Base-by-base conservation (phyloP, 2,329 filamentous ascomycete genomes). In the Leptographium flavum region DNA sequence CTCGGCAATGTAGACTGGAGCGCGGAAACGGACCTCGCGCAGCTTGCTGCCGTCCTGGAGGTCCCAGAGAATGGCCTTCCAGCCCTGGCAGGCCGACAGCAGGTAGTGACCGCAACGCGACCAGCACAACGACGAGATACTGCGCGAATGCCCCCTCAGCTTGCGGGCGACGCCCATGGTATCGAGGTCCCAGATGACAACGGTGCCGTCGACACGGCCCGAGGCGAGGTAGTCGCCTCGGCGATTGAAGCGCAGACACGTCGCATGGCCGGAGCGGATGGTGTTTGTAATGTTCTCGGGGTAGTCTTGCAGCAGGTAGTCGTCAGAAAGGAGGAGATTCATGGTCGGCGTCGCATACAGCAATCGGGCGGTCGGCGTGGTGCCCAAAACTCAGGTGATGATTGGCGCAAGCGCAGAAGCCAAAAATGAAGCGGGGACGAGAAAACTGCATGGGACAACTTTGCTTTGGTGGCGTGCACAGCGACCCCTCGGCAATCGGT, bases 31-130 rank as follows among this genome's bases (percentile, higher is more conserved):
- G 55, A 95, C 83, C 54, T 86, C 88, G 52, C 88, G 81, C 56
- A 88, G 69, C 48, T 84, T 70, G 57, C 82, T 72, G 39, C 76
- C 71, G 48, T 76, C 69, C 45, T 74, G 74, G 47, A 98, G 69
- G 62, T 98, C 92, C 92, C 92, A 98, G 1, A 98, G 71, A 42
- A 94, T 87, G 51, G 84, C 88, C 63, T 93, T 94, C 85, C 90
- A 96, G 57, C 94, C 92, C 60, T 95, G 87, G 38, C 87, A 94
- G 11, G 87, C 85, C 47, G 87, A 94, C 47, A 98, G 74, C 43
- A 98, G 71, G 63, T 94, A 96, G 53, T 86, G 76, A 23, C 92
- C 90, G 64, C 87, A 86, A 55, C 82, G 75, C 43, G 90, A 95
- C 92, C 92, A 98, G 67, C 88, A 94, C 49, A 98, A 64, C 43